These are phyloP conservation scores for Schwanniomyces occidentalis DNA, from an alignment of 805 yeast genomes.

Conservation along the genomic window DNA sequence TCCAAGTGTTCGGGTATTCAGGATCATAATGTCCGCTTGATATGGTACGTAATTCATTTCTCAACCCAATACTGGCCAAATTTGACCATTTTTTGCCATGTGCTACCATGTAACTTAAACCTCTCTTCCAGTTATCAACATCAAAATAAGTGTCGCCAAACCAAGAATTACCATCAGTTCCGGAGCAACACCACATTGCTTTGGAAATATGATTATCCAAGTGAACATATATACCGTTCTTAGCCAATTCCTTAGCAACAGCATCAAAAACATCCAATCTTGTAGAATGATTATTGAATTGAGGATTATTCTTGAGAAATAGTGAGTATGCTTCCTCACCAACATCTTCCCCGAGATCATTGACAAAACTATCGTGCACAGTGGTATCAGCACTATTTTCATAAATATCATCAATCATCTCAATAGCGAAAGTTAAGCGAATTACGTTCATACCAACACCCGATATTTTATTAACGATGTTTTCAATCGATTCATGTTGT, in stretches of 20 bases:
- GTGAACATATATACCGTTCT: neutral
- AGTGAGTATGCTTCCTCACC: neutral
- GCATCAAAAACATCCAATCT: conserved; percentile 1
- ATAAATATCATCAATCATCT: conserved; percentile 1
- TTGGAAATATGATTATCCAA: neutral
- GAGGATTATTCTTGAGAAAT: conserved; percentile 1
- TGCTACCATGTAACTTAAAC: neutral
- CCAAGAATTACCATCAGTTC: conserved; percentile 1
- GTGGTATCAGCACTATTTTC: neutral
- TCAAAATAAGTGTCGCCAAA: conserved; percentile 2
- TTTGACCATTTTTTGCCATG: neutral
- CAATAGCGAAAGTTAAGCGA: neutral
- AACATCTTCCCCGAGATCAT: neutral
- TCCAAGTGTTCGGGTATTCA: neutral
- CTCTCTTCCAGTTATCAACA: conserved; percentile 1
- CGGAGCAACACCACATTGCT: conserved; percentile 1
- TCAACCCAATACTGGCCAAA: neutral
- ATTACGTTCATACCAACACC: neutral
- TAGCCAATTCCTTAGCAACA: neutral
- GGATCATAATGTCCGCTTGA: neutral
- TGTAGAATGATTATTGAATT: neutral
- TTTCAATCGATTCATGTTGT: neutral
- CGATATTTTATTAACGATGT: neutral
- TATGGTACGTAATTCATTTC: neutral
- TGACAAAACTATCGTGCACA: neutral